phyloP scores from a whole-genome alignment of 2,329 filamentous ascomycete genomes.

The Dothistroma septosporum region DNA sequence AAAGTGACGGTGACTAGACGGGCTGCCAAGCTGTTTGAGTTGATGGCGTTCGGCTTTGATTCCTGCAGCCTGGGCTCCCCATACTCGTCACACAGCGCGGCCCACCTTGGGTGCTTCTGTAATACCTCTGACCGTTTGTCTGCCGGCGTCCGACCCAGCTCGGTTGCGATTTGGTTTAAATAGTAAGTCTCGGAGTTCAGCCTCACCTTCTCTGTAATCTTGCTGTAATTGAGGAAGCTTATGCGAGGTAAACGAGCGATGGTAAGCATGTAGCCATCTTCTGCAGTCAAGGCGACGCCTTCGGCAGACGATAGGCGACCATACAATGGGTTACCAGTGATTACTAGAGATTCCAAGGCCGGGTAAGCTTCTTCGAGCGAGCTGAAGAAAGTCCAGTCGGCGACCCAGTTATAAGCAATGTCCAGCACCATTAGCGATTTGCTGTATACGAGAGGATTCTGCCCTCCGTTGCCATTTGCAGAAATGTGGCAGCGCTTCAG shows the following conservation, averaged over 20 bases:
- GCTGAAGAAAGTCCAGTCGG: constrained; percentile 70
- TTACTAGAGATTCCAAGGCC: constrained; percentile 67
- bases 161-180: constrained; percentile 73
- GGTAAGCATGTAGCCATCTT: constrained; percentile 86
- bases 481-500: constrained; percentile 74
- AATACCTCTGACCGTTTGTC: constrained; percentile 54
- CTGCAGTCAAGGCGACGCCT: constrained; percentile 50
- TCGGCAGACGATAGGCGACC: constrained; percentile 47
- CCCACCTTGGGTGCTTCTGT: constrained; percentile 65
- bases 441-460: constrained; percentile 4
- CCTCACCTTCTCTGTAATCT: constrained; percentile 68
- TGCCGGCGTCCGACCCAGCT: constrained; percentile 59
- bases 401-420: constrained; percentile 44
- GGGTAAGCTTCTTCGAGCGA: constrained; percentile 64
- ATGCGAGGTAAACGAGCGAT: constrained; percentile 69
- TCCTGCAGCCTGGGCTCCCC: constrained; percentile 58
- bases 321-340: constrained; percentile 84
- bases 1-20: constrained; percentile 64
- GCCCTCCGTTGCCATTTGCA: not conserved
- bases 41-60: constrained; percentile 40
- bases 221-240: constrained; percentile 65
- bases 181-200: constrained; percentile 92
- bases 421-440: constrained; percentile 40
- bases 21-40: constrained; percentile 78
- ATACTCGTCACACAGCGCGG: constrained; percentile 69